phyloP scores from a whole-genome alignment of 495 filamentous ascomycete species.

The Hyphodiscus hymeniophilus region DNA sequence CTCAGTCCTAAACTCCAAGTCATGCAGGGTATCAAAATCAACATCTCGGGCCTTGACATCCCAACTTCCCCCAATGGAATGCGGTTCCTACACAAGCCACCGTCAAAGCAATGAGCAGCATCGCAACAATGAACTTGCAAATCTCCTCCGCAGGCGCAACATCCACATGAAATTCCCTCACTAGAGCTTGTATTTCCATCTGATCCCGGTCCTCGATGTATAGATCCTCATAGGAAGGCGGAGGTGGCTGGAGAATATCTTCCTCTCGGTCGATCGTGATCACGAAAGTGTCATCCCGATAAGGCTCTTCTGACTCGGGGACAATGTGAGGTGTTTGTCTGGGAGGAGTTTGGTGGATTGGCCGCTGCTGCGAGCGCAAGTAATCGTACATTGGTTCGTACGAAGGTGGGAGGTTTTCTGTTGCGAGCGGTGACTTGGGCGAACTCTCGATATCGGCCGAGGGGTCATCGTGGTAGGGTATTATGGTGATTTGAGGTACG shows the following conservation, averaged over 20 bases:
- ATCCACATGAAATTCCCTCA: constrained; percentile 6
- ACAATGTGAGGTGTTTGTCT: neutral
- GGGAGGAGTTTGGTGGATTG: neutral
- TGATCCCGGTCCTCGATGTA: constrained; percentile 5
- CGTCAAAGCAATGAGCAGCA: constrained; percentile 17
- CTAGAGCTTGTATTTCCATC: neutral
- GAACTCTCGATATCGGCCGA: neutral
- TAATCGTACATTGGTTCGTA: constrained; percentile 23
- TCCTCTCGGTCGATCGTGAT: constrained; percentile 4
- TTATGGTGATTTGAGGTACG: neutral
- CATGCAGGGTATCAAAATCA: neutral
- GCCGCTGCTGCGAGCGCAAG: constrained; percentile 10
- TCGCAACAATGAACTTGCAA: constrained; percentile 20
- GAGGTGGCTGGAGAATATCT: neutral
- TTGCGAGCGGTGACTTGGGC: neutral
- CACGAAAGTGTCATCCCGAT: constrained; percentile 17
- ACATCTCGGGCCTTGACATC: neutral
- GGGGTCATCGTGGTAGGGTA: constrained; percentile 17
- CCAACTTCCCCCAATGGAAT: constrained; percentile 20
- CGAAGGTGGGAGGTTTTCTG: constrained; percentile 2
- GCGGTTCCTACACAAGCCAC: constrained; percentile 16
- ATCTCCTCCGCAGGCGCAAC: constrained; percentile 15
- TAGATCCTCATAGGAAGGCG: constrained; percentile 16
- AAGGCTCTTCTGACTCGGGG: constrained; percentile 1
- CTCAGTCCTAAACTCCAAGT: neutral